Conservation (phyloP, 768 basidiomycete genomes). For the Melanogaster broomeanus region DNA sequence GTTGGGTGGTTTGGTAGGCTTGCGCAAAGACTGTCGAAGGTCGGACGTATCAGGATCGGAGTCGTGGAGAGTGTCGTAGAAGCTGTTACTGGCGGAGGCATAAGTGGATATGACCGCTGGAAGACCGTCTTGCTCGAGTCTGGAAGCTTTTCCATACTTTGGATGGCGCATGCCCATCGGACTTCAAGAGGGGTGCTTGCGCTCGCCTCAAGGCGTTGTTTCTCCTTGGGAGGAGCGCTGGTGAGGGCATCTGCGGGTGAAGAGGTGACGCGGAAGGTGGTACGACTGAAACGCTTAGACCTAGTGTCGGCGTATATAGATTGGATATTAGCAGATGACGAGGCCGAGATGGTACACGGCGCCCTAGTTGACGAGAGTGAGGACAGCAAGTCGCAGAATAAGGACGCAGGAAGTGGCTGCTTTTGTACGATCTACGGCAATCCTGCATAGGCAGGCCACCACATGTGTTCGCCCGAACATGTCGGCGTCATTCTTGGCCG, state of each 20-base stretch:
- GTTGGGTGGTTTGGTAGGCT: slow-evolving; percentile 1
- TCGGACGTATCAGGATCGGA: slow-evolving; percentile 19
- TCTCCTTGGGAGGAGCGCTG: slow-evolving; percentile 46
- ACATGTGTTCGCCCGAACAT: slow-evolving; percentile 35
- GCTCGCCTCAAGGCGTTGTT: slow-evolving; percentile 36
- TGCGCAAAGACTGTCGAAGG: slow-evolving; percentile 3
- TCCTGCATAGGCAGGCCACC: slow-evolving; percentile 64
- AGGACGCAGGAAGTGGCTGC: slow-evolving; percentile 27
- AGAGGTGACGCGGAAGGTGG: slow-evolving; percentile 32
- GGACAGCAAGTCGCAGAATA: slow-evolving; percentile 33
- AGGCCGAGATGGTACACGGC: slow-evolving; percentile 27
- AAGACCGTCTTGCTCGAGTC: slow-evolving; percentile 49
- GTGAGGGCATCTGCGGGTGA: slow-evolving; percentile 3
- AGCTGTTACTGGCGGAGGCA: slow-evolving; percentile 18
- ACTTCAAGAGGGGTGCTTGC: slow-evolving; percentile 26
- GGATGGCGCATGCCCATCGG: slow-evolving; percentile 52
- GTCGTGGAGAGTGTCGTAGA: slow-evolving; percentile 29
- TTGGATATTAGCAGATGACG: slow-evolving; percentile 43
- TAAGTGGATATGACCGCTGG: slow-evolving; percentile 41
- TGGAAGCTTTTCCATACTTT: slow-evolving; percentile 44
- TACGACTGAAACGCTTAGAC: slow-evolving; percentile 43
- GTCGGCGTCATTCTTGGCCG: slow-evolving; percentile 24
- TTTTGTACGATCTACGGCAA: slow-evolving; percentile 24
- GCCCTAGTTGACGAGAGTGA: slow-evolving; percentile 25
- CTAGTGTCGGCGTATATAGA: slow-evolving; percentile 37